A percentile compares a stretch with the other conserved stretches of the same genome.
Conservation (phyloP, 148 eudicot genomes). For the Rhododendron mucronatum region DNA sequence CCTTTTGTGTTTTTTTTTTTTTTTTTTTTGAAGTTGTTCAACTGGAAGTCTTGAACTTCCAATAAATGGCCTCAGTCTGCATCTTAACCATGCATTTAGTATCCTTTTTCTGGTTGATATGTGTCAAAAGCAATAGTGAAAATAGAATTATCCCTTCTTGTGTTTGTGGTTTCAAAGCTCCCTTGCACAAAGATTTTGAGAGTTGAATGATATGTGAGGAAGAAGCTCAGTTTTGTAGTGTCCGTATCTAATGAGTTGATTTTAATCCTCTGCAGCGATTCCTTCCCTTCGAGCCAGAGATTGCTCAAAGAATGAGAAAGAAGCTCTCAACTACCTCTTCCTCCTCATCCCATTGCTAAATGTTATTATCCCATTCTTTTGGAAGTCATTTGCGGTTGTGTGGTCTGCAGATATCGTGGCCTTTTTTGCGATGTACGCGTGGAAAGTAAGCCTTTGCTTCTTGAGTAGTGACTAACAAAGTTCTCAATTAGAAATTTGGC, state of each 20-base stretch:
- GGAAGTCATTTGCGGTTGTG: constrained; percentile 91
- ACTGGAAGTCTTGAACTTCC: background rate
- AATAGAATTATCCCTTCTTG: background rate
- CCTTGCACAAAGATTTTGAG: background rate
- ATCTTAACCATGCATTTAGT: background rate
- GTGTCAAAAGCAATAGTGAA: background rate
- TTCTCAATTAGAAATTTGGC: background rate
- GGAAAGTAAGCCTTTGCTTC: constrained; percentile 59
- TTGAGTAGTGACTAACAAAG: background rate
- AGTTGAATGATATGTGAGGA: background rate
- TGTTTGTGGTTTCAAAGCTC: background rate
- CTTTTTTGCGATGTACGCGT: constrained; percentile 86
- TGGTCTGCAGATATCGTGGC: constrained; percentile 93
- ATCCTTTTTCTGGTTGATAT: background rate
- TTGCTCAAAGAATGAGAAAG: constrained; percentile 92
- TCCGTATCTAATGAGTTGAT: background rate
- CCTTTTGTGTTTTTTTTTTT: background rate
- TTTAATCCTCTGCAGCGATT: constrained; percentile 49
- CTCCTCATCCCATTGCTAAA: constrained; percentile 76
- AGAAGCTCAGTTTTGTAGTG: constrained; percentile 5
- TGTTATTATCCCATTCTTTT: constrained; percentile 80
- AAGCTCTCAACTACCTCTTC: constrained; percentile 95
- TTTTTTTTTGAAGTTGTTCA: background rate
- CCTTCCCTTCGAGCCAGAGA: constrained; percentile 98
- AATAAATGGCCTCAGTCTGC: background rate